Evolutionary conservation across 768 basidiomycete species (phyloP), one percentile per base, ranked within the genome.

Genomic region (Tephrocybe sp.): DNA sequence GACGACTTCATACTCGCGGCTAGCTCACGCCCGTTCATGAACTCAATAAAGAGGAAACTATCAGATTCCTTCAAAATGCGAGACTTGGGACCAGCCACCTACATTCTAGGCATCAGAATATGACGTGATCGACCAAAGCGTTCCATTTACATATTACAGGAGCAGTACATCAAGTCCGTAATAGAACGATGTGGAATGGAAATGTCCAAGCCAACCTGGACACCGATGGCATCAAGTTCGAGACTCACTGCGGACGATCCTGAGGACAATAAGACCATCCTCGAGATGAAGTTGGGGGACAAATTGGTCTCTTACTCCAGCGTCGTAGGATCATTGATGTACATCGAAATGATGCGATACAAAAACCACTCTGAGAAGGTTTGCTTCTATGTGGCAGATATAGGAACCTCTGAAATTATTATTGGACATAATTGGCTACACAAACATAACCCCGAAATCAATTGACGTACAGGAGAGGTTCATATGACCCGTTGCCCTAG

Each of bases 371-470:
- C n/a, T n/a, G n/a, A n/a, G n/a, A n/a, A n/a, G n/a, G n/a, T n/a
- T n/a, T n/a, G n/a, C n/a, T n/a, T n/a, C n/a, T 50, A 35, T n/a
- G n/a, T 50, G 1, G 41, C 41, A 17, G 26, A 49, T n/a, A 42
- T 43, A 26, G 48, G 32, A 8, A 49, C 14, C 9, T 42, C 32
- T 4, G 35, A 34, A 11, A 43, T 49, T 6, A 49, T 49, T 3
- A 36, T 49, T 23, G 48, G 48, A 14, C 48, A 49, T 36, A 42
- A 42, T 9, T 49, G 48, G n/a, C n/a, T 44, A 11, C 7, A 33
- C 7, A 44, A 44, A 33, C 43, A 44, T 44, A 44, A 44, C 17
- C 43, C 43, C 7, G 31, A 44, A 19, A 44, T 44, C 2, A 3
- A 44, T 4, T 44, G 43, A n/a, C 9, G 10, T 5, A 50, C 33